A percentile compares a stretch with the other conserved stretches of the same genome.
phyloP scores from a whole-genome alignment of 768 basidiomycete genomes.

The Xerocomellus dryophilus region DNA sequence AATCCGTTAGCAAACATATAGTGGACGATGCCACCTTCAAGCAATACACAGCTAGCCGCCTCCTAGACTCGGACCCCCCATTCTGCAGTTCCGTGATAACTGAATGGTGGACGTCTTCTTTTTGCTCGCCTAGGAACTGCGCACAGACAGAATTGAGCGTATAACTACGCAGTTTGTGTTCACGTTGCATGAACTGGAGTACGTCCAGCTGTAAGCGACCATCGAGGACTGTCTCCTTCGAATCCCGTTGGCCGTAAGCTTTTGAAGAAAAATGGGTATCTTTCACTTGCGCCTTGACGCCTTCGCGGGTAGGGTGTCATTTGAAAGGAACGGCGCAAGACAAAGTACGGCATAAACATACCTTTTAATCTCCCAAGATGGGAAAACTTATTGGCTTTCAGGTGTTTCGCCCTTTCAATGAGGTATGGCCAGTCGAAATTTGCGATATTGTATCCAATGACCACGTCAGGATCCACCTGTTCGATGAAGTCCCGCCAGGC shows the following conservation, averaged over 20 bases:
- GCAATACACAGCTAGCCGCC: slow-evolving; percentile 95
- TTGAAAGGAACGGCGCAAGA: neutral
- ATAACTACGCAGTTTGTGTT: slow-evolving; percentile 95
- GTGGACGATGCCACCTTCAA: slow-evolving; percentile 61
- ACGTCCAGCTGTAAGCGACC: slow-evolving; percentile 95
- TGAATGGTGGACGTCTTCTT: slow-evolving; percentile 98
- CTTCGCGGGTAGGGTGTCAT: slow-evolving; percentile 39
- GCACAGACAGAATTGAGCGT: slow-evolving; percentile 98
- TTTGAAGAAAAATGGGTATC: slow-evolving; percentile 97
- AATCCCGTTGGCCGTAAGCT: slow-evolving; percentile 95
- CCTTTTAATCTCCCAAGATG: slow-evolving; percentile 75
- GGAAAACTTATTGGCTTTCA: slow-evolving; percentile 68
- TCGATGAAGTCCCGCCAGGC: slow-evolving; percentile 90
- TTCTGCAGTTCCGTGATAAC: slow-evolving; percentile 98
- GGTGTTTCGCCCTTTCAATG: slow-evolving; percentile 82
- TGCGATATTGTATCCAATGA: slow-evolving; percentile 94
- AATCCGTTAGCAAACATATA: neutral
- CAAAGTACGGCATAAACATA: slow-evolving; percentile 29
- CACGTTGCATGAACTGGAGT: slow-evolving; percentile 96
- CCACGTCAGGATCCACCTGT: slow-evolving; percentile 88
- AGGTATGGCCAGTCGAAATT: slow-evolving; percentile 97
- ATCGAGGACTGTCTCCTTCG: slow-evolving; percentile 87
- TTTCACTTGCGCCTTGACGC: slow-evolving; percentile 73
- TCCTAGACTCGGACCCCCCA: slow-evolving; percentile 87
- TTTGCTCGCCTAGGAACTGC: slow-evolving; percentile 96